These are phyloP conservation scores for Wallacemonas rigidus DNA, from an alignment of 208 protist genomes.

Conservation along the genomic window DNA sequence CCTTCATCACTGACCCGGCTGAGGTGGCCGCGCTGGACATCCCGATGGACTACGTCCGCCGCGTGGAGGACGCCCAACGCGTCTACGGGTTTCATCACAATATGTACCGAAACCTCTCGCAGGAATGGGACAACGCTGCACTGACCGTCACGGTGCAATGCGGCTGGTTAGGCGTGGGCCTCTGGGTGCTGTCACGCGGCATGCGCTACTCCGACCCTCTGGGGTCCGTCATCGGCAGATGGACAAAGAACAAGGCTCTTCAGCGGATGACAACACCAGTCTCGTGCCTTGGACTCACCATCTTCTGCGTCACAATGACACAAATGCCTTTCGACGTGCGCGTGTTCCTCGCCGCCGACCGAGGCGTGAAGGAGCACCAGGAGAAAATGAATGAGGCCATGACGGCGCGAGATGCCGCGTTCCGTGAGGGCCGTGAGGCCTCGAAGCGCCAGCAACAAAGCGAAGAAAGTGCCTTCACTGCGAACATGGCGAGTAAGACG, in stretches of 20 bases:
- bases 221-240: slow-evolving; percentile 60
- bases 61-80: slow-evolving; percentile 73
- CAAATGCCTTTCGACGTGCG: slow-evolving; percentile 62
- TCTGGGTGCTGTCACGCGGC: slow-evolving; percentile 66
- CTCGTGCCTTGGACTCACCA: slow-evolving; percentile 53
- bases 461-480: slow-evolving; percentile 23
- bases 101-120: slow-evolving; percentile 35
- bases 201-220: slow-evolving; percentile 69
- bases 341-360: slow-evolving; percentile 30
- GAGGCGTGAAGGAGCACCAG: slow-evolving; percentile 31
- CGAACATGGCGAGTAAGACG: slow-evolving; percentile 9
- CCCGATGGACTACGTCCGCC: slow-evolving; percentile 54
- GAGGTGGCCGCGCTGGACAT: slow-evolving; percentile 42
- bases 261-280: slow-evolving; percentile 68
- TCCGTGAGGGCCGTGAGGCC: slow-evolving; percentile 38
- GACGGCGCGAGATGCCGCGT: slow-evolving; percentile 30
- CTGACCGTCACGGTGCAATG: slow-evolving; percentile 62
- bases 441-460: slow-evolving; percentile 28
- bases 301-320: slow-evolving; percentile 39
- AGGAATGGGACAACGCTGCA: slow-evolving; percentile 36
- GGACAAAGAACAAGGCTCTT: slow-evolving; percentile 40
- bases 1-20: slow-evolving; percentile 54
- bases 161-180: slow-evolving; percentile 59
- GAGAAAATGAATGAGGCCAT: slow-evolving; percentile 45
- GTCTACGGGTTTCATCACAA: slow-evolving; percentile 53